A percentile compares a stretch with the other conserved stretches of the same genome.
phyloP scores from a whole-genome alignment of 2,329 filamentous ascomycete species.

The Ophiostoma himal-ulmi region DNA sequence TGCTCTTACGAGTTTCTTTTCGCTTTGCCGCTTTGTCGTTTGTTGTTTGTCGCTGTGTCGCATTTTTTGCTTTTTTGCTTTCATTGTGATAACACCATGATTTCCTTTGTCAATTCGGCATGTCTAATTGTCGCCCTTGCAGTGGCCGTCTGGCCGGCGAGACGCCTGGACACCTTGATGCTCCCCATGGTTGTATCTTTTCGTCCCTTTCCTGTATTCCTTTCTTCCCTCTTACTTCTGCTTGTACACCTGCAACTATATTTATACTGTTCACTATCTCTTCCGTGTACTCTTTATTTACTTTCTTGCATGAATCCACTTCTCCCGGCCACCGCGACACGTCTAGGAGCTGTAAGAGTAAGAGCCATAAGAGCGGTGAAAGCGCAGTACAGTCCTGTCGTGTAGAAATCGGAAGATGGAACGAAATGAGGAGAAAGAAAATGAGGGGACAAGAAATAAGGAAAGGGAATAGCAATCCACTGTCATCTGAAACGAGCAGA shows the following conservation, averaged over 20 bases:
- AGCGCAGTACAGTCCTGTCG: background rate
- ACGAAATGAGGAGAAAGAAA: background rate
- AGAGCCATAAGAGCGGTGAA: background rate
- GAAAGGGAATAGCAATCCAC: background rate
- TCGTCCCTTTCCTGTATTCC: background rate
- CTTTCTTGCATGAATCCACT: background rate
- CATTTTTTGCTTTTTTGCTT: background rate
- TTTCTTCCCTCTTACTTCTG: background rate
- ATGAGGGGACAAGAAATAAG: background rate
- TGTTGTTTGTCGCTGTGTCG: background rate
- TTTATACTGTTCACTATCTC: background rate
- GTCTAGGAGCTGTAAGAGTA: background rate
- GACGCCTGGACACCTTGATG: background rate
- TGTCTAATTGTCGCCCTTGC: background rate
- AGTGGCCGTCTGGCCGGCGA: slow-evolving; percentile 3
- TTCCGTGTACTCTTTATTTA: background rate
- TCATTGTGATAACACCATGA: background rate
- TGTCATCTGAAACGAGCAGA: background rate
- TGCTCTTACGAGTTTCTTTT: background rate
- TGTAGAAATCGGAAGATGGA: background rate
- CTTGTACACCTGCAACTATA: background rate
- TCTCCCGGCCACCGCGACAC: background rate
- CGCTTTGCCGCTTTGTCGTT: background rate
- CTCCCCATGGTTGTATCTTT: background rate
- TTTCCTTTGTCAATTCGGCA: background rate